phyloP scores from a whole-genome alignment of 2,329 filamentous ascomycete genomes.

The Diaporthe australafricana region DNA sequence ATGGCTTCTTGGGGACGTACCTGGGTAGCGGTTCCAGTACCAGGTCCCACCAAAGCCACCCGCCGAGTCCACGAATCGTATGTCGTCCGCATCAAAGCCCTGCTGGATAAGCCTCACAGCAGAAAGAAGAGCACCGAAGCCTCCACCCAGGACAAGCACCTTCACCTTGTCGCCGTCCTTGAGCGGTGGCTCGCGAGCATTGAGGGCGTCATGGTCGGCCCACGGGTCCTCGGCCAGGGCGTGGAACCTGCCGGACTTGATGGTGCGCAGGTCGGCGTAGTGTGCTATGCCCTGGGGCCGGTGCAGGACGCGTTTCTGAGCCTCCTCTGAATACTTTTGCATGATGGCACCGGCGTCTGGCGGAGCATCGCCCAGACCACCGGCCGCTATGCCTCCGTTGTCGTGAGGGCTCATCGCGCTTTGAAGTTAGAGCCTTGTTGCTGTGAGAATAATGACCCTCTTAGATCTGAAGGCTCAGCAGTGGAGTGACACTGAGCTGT shows the following conservation, averaged over 20 bases:
- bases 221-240: constrained; percentile 49
- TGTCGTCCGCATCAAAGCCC: constrained; percentile 48
- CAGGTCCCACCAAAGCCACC: constrained; percentile 21
- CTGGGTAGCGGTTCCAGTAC: constrained; percentile 27
- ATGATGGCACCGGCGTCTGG: neutral
- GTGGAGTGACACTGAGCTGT: neutral
- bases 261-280: constrained; percentile 45
- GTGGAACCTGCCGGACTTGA: constrained; percentile 37
- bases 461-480: neutral
- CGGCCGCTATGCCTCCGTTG: neutral
- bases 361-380: neutral
- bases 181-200: constrained; percentile 36
- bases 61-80: constrained; percentile 43
- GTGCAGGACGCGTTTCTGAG: constrained; percentile 46
- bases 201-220: constrained; percentile 48
- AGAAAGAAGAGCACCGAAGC: constrained; percentile 48
- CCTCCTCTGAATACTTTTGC: constrained; percentile 49
- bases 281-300: constrained; percentile 47
- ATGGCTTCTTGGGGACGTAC: neutral
- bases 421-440: neutral
- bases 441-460: neutral
- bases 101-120: constrained; percentile 50
- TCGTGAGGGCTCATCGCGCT: neutral
- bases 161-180: constrained; percentile 16
- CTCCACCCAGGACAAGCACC: constrained; percentile 47